Percentiles rank a stretch among this genome's conserved stretches.
Evolutionary conservation across 495 filamentous ascomycete genomes (phyloP).

Genomic region (Copromyces sp.): DNA sequence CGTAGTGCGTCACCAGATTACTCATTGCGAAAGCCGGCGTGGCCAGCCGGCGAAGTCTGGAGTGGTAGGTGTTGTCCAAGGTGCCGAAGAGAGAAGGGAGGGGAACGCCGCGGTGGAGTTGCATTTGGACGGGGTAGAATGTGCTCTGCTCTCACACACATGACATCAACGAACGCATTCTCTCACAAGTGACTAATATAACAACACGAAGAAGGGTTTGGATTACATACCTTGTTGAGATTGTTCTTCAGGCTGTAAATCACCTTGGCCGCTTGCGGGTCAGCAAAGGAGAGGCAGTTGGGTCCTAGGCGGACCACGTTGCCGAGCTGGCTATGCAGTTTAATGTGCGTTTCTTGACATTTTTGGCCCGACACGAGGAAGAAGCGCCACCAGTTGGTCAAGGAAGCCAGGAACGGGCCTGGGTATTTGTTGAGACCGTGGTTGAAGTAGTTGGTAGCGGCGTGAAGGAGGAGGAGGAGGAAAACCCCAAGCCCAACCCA

Average conservation of each 20-base stretch:
- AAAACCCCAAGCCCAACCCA: background rate
- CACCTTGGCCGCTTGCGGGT: conserved; percentile 12
- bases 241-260: conserved; percentile 16
- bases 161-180: too few species aligned
- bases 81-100: conserved; percentile 19
- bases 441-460: background rate
- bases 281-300: conserved; percentile 25
- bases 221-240: conserved; percentile 14
- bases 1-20: conserved; percentile 39
- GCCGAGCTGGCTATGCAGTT: conserved; percentile 25
- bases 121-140: conserved; percentile 23
- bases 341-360: conserved; percentile 11
- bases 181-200: too few species aligned
- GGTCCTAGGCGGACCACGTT: conserved; percentile 27
- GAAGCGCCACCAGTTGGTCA: conserved; percentile 12
- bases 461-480: background rate
- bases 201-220: too few species aligned
- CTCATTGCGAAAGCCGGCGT: conserved; percentile 42
- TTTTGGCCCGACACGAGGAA: conserved; percentile 3
- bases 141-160: background rate
- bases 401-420: conserved; percentile 14
- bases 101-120: conserved; percentile 9
- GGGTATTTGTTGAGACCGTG: background rate
- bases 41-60: conserved; percentile 26
- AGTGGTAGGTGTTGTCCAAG: conserved; percentile 17